A percentile compares a stretch with the other conserved stretches of the same genome.
phyloP scores from a whole-genome alignment of 345 rosid species.

The Adansonia digitata region DNA sequence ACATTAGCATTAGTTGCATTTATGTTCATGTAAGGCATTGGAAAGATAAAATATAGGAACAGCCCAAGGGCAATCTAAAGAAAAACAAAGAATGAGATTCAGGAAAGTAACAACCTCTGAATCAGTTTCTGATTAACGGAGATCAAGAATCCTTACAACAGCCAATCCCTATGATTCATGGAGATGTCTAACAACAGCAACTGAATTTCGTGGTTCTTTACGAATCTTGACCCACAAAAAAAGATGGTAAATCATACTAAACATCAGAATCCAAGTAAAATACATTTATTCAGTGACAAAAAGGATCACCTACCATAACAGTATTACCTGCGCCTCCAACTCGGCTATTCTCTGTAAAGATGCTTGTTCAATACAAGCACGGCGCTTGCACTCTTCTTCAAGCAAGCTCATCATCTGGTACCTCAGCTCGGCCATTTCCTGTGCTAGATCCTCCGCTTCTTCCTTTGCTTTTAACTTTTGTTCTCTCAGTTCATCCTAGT shows the following conservation, averaged over 20 bases:
- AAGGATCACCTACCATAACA: background rate
- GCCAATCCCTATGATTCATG: conserved; percentile 22
- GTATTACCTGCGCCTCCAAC: conserved; percentile 64
- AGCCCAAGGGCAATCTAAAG: background rate
- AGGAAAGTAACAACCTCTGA: conserved; percentile 15
- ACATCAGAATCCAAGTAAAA: conserved; percentile 5
- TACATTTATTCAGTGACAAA: background rate
- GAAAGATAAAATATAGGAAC: background rate
- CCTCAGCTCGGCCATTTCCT: conserved; percentile 96
- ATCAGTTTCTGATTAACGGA: background rate
- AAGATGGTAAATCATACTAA: background rate
- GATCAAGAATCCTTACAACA: conserved; percentile 10
- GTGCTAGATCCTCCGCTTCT: conserved; percentile 88
- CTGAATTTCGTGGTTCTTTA: conserved; percentile 23
- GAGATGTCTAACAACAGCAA: conserved; percentile 20
- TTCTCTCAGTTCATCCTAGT: conserved; percentile 59
- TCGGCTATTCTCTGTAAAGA: conserved; percentile 80
- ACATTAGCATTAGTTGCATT: background rate
- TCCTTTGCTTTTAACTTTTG: conserved; percentile 80
- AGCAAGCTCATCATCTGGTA: conserved; percentile 76
- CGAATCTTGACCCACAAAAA: conserved; percentile 29
- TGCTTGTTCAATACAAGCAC: conserved; percentile 72
- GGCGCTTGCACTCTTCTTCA: conserved; percentile 88
- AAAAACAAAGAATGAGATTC: conserved; percentile 1
- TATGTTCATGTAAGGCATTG: background rate